Evolutionary conservation across 305 asterid species (phyloP).

Genomic region (Lippia alba): DNA sequence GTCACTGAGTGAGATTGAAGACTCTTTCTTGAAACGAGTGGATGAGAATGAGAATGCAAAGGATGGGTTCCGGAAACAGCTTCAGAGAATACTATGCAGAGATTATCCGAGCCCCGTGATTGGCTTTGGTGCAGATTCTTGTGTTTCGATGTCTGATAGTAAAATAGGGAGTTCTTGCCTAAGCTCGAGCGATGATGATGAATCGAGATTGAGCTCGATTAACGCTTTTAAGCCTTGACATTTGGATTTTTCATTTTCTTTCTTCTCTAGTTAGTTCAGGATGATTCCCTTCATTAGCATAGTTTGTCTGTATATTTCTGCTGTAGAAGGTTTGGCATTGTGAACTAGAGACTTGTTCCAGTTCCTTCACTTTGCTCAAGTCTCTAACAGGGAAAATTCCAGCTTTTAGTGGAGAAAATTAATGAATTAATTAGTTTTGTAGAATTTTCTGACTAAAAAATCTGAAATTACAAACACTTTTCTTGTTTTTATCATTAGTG

Average conservation of each 20-base stretch:
- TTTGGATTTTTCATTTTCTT: no score
- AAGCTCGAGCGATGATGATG: constrained; percentile 56
- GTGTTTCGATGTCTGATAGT: constrained; percentile 43
- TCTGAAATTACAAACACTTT: no score
- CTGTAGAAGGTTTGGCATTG: not conserved
- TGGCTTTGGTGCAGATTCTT: constrained; percentile 46
- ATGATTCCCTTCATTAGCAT: constrained; percentile 17
- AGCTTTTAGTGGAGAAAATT: constrained; percentile 9
- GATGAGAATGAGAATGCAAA: constrained; percentile 59
- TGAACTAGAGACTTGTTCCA: no score
- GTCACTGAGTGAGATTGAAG: constrained; percentile 72
- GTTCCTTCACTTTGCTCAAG: not conserved
- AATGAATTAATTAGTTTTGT: not conserved
- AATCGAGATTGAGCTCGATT: constrained; percentile 40
- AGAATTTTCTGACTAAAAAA: no score
- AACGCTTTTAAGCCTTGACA: constrained; percentile 24
- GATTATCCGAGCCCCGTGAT: constrained; percentile 54
- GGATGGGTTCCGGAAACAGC: constrained; percentile 72
- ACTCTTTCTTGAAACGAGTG: constrained; percentile 56
- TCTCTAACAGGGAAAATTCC: constrained; percentile 29
- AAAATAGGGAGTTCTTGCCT: constrained; percentile 46
- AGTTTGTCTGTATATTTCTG: constrained; percentile 34
- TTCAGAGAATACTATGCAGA: constrained; percentile 68
- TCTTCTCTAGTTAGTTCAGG: not conserved
- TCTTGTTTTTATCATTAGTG: no score